Evolutionary conservation across 495 filamentous ascomycete genomes (phyloP).

Genomic region (Hypoxylon fuscum): DNA sequence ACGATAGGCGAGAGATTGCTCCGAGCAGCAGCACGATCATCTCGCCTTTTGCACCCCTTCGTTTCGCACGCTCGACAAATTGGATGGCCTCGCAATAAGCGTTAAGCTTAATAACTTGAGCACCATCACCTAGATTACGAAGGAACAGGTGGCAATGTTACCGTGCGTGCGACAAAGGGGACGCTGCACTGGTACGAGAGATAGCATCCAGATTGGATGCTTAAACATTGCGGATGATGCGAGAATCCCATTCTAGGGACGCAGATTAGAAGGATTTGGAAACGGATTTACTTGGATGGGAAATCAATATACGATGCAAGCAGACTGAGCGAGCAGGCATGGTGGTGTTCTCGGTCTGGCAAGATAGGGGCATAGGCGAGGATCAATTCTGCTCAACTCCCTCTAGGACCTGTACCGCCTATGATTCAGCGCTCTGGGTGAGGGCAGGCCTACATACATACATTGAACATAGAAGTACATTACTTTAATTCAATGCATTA

Average conservation of each 20-base stretch:
- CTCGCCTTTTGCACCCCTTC: background rate
- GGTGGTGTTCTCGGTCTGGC: constrained; percentile 11
- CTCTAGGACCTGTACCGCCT: too few relatives aligned
- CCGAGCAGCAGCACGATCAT: background rate
- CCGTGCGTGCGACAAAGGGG: background rate
- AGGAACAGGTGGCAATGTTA: constrained; percentile 1
- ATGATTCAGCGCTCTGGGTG: too few relatives aligned
- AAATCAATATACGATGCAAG: constrained; percentile 23
- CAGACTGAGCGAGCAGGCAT: background rate
- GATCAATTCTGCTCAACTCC: too few relatives aligned
- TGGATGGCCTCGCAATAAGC: background rate
- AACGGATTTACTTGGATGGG: constrained; percentile 10
- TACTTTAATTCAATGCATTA: too few relatives aligned
- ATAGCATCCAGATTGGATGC: constrained; percentile 13
- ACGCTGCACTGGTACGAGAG: background rate
- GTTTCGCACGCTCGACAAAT: too few relatives aligned
- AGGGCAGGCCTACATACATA: too few relatives aligned
- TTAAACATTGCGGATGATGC: constrained; percentile 25
- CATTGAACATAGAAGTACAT: too few relatives aligned
- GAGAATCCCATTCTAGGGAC: constrained; percentile 17
- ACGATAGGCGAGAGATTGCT: constrained; percentile 6
- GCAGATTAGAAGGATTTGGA: background rate
- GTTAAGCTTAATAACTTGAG: background rate
- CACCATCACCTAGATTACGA: background rate
- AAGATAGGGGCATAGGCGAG: constrained; percentile 6